phyloP scores from a whole-genome alignment of 2,329 filamentous ascomycete genomes.

The Pseudopyrenochaeta lycopersici region DNA sequence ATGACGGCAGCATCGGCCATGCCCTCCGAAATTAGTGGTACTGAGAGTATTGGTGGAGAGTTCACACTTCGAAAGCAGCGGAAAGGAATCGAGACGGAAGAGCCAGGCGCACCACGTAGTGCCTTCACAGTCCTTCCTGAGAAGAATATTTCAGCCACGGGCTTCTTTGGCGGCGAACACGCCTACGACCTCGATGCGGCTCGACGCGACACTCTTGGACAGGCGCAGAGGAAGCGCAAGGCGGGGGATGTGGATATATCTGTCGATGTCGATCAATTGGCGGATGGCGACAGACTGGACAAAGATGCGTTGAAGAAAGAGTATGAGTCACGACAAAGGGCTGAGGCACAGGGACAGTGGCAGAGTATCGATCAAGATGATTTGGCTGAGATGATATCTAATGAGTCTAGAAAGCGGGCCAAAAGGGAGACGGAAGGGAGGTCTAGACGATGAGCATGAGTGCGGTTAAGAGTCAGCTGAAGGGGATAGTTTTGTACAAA shows the following conservation, averaged over 20 bases:
- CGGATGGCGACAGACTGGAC: constrained; percentile 76
- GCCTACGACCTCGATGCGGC: constrained; percentile 83
- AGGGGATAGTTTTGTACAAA: constrained; percentile 32
- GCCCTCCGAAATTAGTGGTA: constrained; percentile 79
- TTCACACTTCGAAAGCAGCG: constrained; percentile 90
- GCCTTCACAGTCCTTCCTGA: constrained; percentile 93
- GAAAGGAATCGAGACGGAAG: constrained; percentile 84
- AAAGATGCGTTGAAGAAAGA: constrained; percentile 83
- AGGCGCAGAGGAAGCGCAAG: constrained; percentile 86
- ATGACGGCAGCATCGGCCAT: constrained; percentile 78
- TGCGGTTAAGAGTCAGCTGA: constrained; percentile 1
- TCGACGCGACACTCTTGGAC: constrained; percentile 71
- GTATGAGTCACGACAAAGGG: constrained; percentile 77
- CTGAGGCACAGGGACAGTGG: constrained; percentile 68
- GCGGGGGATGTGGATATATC: constrained; percentile 94
- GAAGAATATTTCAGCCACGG: constrained; percentile 82
- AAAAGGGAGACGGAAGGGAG: constrained; percentile 85
- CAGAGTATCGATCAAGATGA: constrained; percentile 87
- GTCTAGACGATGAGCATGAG: constrained; percentile 59
- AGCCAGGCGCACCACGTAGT: constrained; percentile 73
- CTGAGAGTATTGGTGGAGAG: constrained; percentile 82
- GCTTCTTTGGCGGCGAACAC: constrained; percentile 95
- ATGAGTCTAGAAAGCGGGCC: constrained; percentile 88
- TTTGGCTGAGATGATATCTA: constrained; percentile 93
- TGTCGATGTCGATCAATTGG: constrained; percentile 84